Conservation (phyloP, 805 yeast genomes). For the Saccharomycopsis olivae region DNA sequence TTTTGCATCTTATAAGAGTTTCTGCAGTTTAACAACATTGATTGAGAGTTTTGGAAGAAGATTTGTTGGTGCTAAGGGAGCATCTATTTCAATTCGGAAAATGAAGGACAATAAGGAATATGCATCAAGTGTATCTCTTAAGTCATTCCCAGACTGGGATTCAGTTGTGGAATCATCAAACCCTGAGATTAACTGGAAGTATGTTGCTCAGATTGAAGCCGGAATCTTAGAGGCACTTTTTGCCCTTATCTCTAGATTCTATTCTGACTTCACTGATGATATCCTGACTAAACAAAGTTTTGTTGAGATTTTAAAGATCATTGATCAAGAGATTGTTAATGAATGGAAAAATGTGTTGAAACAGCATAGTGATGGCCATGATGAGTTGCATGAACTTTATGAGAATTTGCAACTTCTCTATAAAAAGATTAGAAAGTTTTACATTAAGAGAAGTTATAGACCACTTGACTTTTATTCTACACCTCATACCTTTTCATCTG, state of each 20-base stretch:
- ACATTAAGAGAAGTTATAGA: slow-evolving; percentile 59
- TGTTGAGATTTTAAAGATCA: slow-evolving; percentile 51
- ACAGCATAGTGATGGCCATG: slow-evolving; percentile 21
- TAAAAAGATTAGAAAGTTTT: slow-evolving; percentile 55
- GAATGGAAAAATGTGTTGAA: slow-evolving; percentile 37
- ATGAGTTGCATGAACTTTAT: slow-evolving; percentile 24
- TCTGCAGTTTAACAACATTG: slow-evolving; percentile 45
- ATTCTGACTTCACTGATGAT: slow-evolving; percentile 65
- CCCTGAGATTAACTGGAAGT: slow-evolving; percentile 48
- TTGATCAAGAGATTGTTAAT: slow-evolving; percentile 52
- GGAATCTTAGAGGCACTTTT: slow-evolving; percentile 72
- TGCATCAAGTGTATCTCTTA: slow-evolving; percentile 21
- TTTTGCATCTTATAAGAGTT: slow-evolving; percentile 59
- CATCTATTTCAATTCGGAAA: slow-evolving; percentile 41
- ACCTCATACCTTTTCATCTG: slow-evolving; percentile 31
- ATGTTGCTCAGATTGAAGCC: slow-evolving; percentile 67
- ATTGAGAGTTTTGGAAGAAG: slow-evolving; percentile 43
- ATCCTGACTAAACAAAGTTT: slow-evolving; percentile 46
- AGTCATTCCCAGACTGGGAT: slow-evolving; percentile 53
- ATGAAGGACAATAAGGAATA: slow-evolving; percentile 21
- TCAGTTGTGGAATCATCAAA: slow-evolving; percentile 26
- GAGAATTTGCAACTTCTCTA: slow-evolving; percentile 34
- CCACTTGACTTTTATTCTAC: slow-evolving; percentile 38
- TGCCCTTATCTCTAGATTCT: slow-evolving; percentile 62
- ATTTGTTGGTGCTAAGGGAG: slow-evolving; percentile 52